Conservation (phyloP, 2,329 filamentous ascomycete genomes). For the Aspergillus aculeatinus region DNA sequence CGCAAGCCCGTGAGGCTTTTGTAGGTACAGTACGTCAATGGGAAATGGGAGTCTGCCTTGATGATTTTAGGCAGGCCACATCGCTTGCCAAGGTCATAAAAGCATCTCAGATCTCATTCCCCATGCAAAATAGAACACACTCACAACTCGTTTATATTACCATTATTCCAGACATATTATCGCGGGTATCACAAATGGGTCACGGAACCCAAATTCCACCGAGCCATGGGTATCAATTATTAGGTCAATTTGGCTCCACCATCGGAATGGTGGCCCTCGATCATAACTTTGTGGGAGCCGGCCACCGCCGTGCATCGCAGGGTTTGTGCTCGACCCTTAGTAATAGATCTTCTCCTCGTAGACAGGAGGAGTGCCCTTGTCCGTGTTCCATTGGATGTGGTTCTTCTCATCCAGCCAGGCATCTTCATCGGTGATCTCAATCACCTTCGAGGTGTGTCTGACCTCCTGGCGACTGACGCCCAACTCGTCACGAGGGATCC, state of each 20-base stretch:
- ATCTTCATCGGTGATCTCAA: slow-evolving; percentile 78
- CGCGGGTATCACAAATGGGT: background rate
- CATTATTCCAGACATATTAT: background rate
- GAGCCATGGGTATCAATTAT: background rate
- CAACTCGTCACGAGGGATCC: slow-evolving; percentile 75
- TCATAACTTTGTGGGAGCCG: background rate
- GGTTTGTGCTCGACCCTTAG: slow-evolving; percentile 26
- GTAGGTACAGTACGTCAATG: no score
- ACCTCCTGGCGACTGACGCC: slow-evolving; percentile 78
- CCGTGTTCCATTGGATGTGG: slow-evolving; percentile 59
- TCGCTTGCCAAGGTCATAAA: background rate
- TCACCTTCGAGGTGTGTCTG: slow-evolving; percentile 66
- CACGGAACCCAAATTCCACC: background rate
- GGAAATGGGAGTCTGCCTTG: background rate
- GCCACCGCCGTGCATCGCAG: background rate
- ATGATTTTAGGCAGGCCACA: background rate
- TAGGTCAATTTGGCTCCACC: background rate
- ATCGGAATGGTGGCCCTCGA: background rate
- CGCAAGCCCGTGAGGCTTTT: no score
- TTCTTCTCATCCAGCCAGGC: slow-evolving; percentile 70
- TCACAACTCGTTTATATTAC: background rate
- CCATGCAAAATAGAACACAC: background rate
- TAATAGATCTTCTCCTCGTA: slow-evolving; percentile 58
- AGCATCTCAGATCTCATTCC: background rate
- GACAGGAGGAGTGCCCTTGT: slow-evolving; percentile 58